phyloP scores from a whole-genome alignment of 441 rosid genomes.

The Geranium incanum region DNA sequence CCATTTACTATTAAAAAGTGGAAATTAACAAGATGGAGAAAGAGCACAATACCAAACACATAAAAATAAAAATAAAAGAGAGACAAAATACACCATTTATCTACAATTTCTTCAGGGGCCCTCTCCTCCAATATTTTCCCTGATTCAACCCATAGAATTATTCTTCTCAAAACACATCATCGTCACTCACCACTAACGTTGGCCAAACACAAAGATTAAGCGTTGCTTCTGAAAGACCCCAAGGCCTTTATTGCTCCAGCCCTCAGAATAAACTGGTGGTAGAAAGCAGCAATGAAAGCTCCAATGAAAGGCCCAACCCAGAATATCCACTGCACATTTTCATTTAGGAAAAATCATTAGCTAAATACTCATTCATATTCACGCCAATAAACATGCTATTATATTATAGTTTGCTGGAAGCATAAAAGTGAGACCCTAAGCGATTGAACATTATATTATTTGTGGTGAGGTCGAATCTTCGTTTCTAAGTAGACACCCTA shows the following conservation, averaged over 20 bases:
- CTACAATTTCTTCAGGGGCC: slow-evolving; percentile 30
- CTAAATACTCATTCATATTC: too few relatives aligned
- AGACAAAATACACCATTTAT: slow-evolving; percentile 23
- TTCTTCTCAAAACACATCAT: slow-evolving; percentile 12
- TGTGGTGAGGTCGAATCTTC: too few relatives aligned
- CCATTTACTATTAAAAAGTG: too few relatives aligned
- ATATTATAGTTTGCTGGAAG: too few relatives aligned
- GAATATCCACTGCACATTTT: slow-evolving; percentile 47
- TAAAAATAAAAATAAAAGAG: slow-evolving; percentile 17
- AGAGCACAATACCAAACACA: slow-evolving; percentile 14
- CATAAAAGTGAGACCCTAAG: too few relatives aligned
- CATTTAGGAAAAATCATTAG: too few relatives aligned
- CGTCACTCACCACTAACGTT: not conserved
- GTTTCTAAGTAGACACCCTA: too few relatives aligned
- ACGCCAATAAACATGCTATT: too few relatives aligned
- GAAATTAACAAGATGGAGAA: slow-evolving; percentile 12
- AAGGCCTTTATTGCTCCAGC: slow-evolving; percentile 55
- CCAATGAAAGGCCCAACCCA: slow-evolving; percentile 77
- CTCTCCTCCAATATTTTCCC: not conserved
- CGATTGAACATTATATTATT: too few relatives aligned
- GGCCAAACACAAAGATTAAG: slow-evolving; percentile 22
- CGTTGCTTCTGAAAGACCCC: slow-evolving; percentile 69
- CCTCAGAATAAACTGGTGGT: slow-evolving; percentile 54
- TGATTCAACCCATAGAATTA: not conserved
- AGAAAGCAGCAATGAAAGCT: slow-evolving; percentile 55